Base-by-base conservation (phyloP, 306 rosid species). In the Corylus americana region DNA sequence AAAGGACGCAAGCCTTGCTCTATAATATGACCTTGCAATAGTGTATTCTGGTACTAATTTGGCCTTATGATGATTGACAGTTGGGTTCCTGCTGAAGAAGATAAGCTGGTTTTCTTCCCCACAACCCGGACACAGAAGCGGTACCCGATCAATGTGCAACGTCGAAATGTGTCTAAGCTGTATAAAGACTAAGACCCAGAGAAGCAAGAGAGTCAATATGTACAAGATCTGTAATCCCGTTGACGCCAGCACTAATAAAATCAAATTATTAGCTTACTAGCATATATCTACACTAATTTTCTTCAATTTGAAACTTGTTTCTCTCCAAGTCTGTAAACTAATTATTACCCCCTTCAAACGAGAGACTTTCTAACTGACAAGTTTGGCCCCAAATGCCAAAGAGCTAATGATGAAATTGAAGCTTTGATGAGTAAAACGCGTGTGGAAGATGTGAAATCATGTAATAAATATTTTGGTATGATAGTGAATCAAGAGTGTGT, bases 81-180 rank as follows among this genome's bases (percentile, higher is more conserved):
- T 79, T 95, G 98, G 98, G 85, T 61, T 78, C 91, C 97, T 7
- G 98, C 97, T 25, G 98, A 95, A 80, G 96, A 92, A 20, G 98
- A 95, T 77, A 95, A 91, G 88, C 78, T 95, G 87, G 91, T 95
- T 75, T 95, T 91, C 84, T 95, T 95, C 79, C 98, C 98, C 17
- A 95, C 98, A 5, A 94, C 98, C 25, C 86, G 98, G 86, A 94
- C 97, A 25, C 97, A 87, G 85, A 94, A 94, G 89, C 89, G 91
- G 78, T 94, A 90, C 74, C 98, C 98, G 3, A 90, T 94, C 79
- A 74, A 84, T 63, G 88, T 94, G 78, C 83, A 82, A 76, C 91
- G 83, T 13, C 83, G 91, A 78, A 81, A 77, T 49, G 63, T 7
- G 70, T n/a, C 64, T 48, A 70, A 10, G 47, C 70, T 55, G 49